phyloP scores from a whole-genome alignment of 73 alveolate species.

The Blepharisma japonicum region DNA sequence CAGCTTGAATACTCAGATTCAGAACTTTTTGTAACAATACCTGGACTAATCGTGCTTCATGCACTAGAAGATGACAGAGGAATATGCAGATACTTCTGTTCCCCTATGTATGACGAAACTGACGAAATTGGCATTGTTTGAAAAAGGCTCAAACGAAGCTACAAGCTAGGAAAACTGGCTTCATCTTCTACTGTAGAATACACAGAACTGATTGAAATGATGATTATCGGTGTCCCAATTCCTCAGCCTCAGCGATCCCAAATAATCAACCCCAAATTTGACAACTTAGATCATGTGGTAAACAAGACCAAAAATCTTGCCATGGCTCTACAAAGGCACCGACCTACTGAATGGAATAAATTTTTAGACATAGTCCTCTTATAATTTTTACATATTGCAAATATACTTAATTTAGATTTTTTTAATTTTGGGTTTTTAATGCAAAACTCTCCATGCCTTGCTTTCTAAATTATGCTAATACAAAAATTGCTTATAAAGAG shows the following conservation, averaged over 20 bases:
- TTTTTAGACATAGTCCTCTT: slow-evolving; percentile 60
- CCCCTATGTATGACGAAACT: slow-evolving; percentile 48
- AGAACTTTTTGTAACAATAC: slow-evolving; percentile 69
- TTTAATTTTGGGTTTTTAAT: too few species aligned
- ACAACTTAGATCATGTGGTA: slow-evolving; percentile 36
- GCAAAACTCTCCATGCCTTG: too few species aligned
- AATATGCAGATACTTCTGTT: slow-evolving; percentile 61
- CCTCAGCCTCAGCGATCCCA: background rate
- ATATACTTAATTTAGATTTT: too few species aligned
- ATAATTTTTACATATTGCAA: background rate
- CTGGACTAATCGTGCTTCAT: slow-evolving; percentile 62
- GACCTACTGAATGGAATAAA: slow-evolving; percentile 73
- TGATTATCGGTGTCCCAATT: background rate
- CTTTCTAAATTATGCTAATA: too few species aligned
- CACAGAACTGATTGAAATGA: background rate
- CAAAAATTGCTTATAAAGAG: too few species aligned
- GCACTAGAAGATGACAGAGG: slow-evolving; percentile 62
- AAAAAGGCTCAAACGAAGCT: background rate
- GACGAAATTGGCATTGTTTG: slow-evolving; percentile 37
- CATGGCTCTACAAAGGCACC: slow-evolving; percentile 62
- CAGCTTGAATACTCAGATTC: slow-evolving; percentile 56
- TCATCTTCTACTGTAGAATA: background rate
- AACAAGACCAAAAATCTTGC: slow-evolving; percentile 55
- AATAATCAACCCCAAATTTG: background rate
- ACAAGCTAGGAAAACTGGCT: slow-evolving; percentile 1